These are phyloP conservation scores for Penicillium expansum DNA, from an alignment of 2,329 filamentous ascomycete genomes.

Conservation along the genomic window DNA sequence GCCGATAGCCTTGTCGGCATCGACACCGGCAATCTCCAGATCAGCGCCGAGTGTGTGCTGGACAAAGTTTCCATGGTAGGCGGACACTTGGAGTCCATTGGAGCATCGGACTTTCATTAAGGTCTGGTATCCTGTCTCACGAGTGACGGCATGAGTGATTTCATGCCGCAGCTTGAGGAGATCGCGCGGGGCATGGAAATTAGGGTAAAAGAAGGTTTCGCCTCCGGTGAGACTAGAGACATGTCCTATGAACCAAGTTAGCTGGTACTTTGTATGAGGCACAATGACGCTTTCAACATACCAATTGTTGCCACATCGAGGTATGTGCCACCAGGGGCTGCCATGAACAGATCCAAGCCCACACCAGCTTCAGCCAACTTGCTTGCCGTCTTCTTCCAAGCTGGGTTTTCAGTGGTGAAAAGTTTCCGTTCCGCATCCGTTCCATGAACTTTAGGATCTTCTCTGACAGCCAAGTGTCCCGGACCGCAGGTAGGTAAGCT, in stretches of 20 bases:
- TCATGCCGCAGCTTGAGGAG: constrained; percentile 79
- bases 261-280: not conserved
- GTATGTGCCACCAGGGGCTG: constrained; percentile 84
- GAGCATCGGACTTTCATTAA: constrained; percentile 98
- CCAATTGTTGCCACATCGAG: constrained; percentile 90
- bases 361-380: constrained; percentile 85
- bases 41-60: constrained; percentile 95
- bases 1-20: constrained; percentile 88
- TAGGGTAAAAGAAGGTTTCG: constrained; percentile 94
- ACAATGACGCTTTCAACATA: constrained; percentile 41
- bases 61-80: constrained; percentile 95
- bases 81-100: constrained; percentile 86
- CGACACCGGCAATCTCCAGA: constrained; percentile 86
- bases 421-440: constrained; percentile 91
- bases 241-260: constrained; percentile 57
- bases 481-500: constrained; percentile 91
- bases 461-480: constrained; percentile 77
- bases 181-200: constrained; percentile 86
- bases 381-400: constrained; percentile 79
- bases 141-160: constrained; percentile 77
- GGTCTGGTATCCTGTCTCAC: constrained; percentile 92
- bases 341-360: constrained; percentile 92
- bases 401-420: constrained; percentile 83
- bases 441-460: constrained; percentile 80
- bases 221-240: constrained; percentile 86